Evolutionary conservation across 2,329 filamentous ascomycete species (phyloP).

Genomic region (Microthyrium microscopicum): DNA sequence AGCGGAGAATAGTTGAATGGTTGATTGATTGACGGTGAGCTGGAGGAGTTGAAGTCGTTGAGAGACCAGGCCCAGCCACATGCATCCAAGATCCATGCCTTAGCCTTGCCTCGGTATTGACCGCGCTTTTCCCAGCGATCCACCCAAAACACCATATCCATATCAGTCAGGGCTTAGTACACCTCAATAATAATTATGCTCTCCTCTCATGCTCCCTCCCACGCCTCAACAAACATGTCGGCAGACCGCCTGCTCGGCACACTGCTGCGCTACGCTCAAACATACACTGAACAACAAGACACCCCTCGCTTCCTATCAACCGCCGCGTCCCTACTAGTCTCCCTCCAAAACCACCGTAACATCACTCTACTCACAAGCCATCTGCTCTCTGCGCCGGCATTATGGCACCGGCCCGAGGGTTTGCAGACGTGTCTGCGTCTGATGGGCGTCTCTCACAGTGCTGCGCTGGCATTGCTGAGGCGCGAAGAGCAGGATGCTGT

Average conservation of each 20-base stretch:
- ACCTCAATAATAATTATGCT: too few relatives aligned
- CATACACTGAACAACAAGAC: conserved; percentile 40
- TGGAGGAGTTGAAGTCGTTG: too few relatives aligned
- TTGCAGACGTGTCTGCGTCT: conserved; percentile 47
- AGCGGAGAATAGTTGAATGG: too few relatives aligned
- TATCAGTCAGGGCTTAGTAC: too few relatives aligned
- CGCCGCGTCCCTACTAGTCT: conserved; percentile 49
- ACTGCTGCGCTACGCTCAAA: conserved; percentile 46
- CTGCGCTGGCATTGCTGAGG: conserved; percentile 30
- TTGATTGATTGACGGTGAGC: too few relatives aligned
- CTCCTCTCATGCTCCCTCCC: too few relatives aligned
- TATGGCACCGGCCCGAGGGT: conserved; percentile 43
- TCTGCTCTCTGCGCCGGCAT: conserved; percentile 51
- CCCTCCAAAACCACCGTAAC: conserved; percentile 59
- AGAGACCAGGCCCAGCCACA: too few relatives aligned
- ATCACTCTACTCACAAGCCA: conserved; percentile 57
- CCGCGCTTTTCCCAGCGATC: too few relatives aligned
- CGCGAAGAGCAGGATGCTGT: conserved; percentile 9
- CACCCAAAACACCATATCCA: too few relatives aligned
- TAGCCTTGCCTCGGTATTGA: too few relatives aligned
- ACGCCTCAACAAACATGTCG: too few relatives aligned
- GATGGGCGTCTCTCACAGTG: conserved; percentile 56
- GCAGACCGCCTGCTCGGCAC: conserved; percentile 50
- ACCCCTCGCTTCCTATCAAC: conserved; percentile 44
- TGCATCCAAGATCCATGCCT: too few relatives aligned